Base-by-base conservation (phyloP, 2,329 filamentous ascomycete genomes). In the Rhinocladiella similis region DNA sequence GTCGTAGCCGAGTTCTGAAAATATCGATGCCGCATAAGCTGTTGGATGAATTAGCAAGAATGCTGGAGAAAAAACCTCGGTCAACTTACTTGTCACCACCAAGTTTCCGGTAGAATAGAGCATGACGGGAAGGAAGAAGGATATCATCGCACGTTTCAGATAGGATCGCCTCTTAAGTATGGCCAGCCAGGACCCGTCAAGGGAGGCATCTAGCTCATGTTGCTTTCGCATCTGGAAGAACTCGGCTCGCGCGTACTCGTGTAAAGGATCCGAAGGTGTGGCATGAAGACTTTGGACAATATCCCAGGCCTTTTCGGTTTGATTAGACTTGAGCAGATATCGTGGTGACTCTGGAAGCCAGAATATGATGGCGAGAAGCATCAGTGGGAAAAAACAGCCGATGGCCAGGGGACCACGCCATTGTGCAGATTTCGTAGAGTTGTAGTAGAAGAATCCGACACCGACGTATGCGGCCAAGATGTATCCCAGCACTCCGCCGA, bases 241-340 rank as follows among this genome's bases (percentile, higher is more conserved):
- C 42, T 72, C 71, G 25, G 71, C 68, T 5, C 68, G 60, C n/a
- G 72, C 73, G 5, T 67, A 60, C 14, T 64, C 59, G 6, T 76
- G 67, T 22, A 77, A 64, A 3, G 68, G 68, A 42, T 73, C 71
- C 29, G 68, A 67, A 3, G 70, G 66, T 2, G 68, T 72, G 19
- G 68, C 68, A 60, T 81, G 77, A 16, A 82, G 68, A 0, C 69
- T 65, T 18, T 71, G 67, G 18, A 80, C 65, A 25, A 59, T 45
- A 3, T n/a, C 9, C 18, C 27, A 27, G 1, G 56, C 56, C 41
- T 59, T 29, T 27, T 46, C 56, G 13, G 27, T 2, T 10, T 18
- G 25, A 16, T 27, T 27, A 10, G 48, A 2, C 47, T 47, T 52
- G 14, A 50, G 36, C 5, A 59, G 41, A 41, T 42, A 59, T 7